These are phyloP conservation scores for Leptographium radiaticola DNA, from an alignment of 2,329 filamentous ascomycete species.

Conservation along the genomic window DNA sequence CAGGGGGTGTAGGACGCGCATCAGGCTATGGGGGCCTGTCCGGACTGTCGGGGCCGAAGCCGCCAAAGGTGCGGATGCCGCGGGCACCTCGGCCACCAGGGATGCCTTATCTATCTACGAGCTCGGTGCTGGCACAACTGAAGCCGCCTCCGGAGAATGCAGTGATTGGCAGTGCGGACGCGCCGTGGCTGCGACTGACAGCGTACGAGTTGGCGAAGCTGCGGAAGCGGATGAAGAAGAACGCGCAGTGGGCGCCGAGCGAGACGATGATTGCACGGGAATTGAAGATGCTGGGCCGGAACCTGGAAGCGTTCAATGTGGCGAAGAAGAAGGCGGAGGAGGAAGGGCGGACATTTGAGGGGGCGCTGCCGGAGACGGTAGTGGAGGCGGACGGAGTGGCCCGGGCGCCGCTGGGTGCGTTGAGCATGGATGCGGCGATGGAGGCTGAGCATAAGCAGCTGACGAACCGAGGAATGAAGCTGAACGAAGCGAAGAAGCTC, in stretches of 20 bases:
- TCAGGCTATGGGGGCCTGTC: neutral
- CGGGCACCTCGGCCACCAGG: slow-evolving; percentile 13
- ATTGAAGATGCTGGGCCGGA: slow-evolving; percentile 56
- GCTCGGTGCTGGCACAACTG: slow-evolving; percentile 26
- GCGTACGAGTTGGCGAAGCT: slow-evolving; percentile 54
- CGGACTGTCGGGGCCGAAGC: slow-evolving; percentile 20
- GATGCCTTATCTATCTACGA: slow-evolving; percentile 22
- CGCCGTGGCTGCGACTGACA: slow-evolving; percentile 54
- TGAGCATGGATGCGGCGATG: slow-evolving; percentile 39
- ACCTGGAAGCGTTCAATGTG: slow-evolving; percentile 45
- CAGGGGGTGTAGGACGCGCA: too few species aligned
- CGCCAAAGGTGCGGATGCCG: slow-evolving; percentile 27
- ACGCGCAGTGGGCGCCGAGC: slow-evolving; percentile 71
- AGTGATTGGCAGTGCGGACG: slow-evolving; percentile 42
- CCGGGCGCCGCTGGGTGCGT: slow-evolving; percentile 45
- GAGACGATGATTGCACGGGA: slow-evolving; percentile 77
- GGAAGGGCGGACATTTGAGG: slow-evolving; percentile 48
- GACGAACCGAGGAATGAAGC: slow-evolving; percentile 62
- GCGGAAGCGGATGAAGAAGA: slow-evolving; percentile 84
- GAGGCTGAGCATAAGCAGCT: slow-evolving; percentile 49
- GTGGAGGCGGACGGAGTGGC: slow-evolving; percentile 36
- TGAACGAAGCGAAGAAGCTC: slow-evolving; percentile 65
- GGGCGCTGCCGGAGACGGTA: slow-evolving; percentile 25
- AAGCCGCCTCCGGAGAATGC: slow-evolving; percentile 48
- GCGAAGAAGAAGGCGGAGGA: slow-evolving; percentile 54